These are phyloP conservation scores for Cystofilobasidium ferigula DNA, from an alignment of 768 basidiomycete species.

Conservation along the genomic window DNA sequence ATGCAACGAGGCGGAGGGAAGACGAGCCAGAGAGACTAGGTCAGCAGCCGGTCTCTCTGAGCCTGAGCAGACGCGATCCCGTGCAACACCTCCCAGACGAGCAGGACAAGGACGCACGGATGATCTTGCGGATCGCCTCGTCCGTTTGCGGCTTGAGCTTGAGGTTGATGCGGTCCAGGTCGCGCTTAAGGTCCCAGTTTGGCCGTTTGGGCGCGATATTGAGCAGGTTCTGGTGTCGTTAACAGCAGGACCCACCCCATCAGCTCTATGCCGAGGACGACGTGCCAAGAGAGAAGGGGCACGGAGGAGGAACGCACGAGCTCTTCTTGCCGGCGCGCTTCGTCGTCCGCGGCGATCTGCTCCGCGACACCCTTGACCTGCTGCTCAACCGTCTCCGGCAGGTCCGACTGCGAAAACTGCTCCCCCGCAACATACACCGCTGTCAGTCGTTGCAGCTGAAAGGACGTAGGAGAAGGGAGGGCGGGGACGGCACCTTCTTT, in stretches of 20 bases:
- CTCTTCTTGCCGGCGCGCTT: constrained; percentile 19
- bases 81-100: constrained; percentile 16
- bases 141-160: constrained; percentile 24
- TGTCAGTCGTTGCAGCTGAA: background rate
- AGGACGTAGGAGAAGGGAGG: background rate
- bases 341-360: constrained; percentile 22
- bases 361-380: constrained; percentile 21
- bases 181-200: constrained; percentile 53
- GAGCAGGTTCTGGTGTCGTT: constrained; percentile 43
- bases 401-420: constrained; percentile 15
- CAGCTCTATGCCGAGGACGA: too few species aligned
- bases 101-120: constrained; percentile 21
- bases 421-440: background rate
- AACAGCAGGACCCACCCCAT: too few species aligned
- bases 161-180: constrained; percentile 46
- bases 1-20: background rate
- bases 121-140: constrained; percentile 24
- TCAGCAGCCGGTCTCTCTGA: background rate
- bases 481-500: constrained; percentile 21
- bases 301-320: constrained; percentile 10
- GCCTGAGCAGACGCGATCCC: background rate
- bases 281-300: background rate
- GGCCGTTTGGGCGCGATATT: constrained; percentile 61
- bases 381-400: constrained; percentile 21
- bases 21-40: background rate